phyloP scores from a whole-genome alignment of 2,329 filamentous ascomycete species.

The Aspergillus sp. region DNA sequence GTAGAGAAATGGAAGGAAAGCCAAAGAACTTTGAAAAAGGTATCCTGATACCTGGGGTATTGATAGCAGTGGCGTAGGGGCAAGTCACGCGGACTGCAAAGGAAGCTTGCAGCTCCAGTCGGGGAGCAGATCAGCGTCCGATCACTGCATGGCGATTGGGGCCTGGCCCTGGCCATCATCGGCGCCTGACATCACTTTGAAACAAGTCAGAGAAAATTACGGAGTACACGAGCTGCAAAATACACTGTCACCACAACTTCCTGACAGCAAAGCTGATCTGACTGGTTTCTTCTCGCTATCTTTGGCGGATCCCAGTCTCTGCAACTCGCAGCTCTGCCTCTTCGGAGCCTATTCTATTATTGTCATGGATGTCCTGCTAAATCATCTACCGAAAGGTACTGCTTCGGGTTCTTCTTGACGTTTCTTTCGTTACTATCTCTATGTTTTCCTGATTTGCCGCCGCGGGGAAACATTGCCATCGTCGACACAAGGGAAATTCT shows the following conservation, averaged over 20 bases:
- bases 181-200: conserved; percentile 21
- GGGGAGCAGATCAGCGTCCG: conserved; percentile 17
- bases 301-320: conserved; percentile 12
- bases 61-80: neutral
- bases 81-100: conserved; percentile 20
- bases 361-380: conserved; percentile 11
- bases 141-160: conserved; percentile 24
- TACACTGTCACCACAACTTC: neutral
- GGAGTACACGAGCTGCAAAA: neutral
- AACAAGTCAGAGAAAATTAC: neutral
- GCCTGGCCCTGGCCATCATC: conserved; percentile 16
- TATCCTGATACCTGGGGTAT: too few species aligned
- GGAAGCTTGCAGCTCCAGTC: conserved; percentile 5
- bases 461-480: conserved; percentile 9
- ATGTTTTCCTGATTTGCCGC: conserved; percentile 9
- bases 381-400: neutral
- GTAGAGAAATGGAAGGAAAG: too few species aligned
- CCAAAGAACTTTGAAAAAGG: too few species aligned
- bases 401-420: too few species aligned
- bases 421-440: too few species aligned
- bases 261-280: neutral
- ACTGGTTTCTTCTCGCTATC: conserved; percentile 1
- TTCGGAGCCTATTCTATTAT: neutral
- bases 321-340: conserved; percentile 7
- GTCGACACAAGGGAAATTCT: conserved; percentile 2